These are phyloP conservation scores for Cyclanthera cordifolia DNA, from an alignment of 306 rosid genomes.

Conservation along the genomic window DNA sequence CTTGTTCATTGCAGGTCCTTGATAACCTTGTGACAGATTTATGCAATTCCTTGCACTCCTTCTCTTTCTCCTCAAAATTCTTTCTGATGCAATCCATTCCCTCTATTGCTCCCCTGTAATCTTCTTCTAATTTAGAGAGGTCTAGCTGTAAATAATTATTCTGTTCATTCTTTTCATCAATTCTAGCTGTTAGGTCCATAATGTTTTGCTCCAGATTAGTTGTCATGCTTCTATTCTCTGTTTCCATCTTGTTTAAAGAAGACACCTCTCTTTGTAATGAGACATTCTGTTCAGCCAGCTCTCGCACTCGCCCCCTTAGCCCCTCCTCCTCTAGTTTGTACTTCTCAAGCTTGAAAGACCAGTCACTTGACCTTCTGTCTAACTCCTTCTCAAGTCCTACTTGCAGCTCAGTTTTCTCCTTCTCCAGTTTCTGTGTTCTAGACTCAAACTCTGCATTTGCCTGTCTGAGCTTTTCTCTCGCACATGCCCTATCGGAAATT, in stretches of 20 bases:
- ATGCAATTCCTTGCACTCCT: conserved; percentile 69
- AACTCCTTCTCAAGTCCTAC: conserved; percentile 75
- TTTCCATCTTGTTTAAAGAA: conserved; percentile 52
- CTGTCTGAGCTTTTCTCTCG: conserved; percentile 48
- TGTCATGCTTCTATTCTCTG: conserved; percentile 40
- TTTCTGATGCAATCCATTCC: conserved; percentile 38
- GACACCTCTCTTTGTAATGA: conserved; percentile 87
- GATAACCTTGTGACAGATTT: conserved; percentile 59
- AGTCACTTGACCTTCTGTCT: conserved; percentile 92
- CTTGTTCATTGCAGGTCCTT: conserved; percentile 83
- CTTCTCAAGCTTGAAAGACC: conserved; percentile 86
- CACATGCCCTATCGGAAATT: conserved; percentile 57
- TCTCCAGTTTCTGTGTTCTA: conserved; percentile 51
- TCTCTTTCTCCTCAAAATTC: conserved; percentile 64
- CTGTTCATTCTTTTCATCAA: conserved; percentile 44
- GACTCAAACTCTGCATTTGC: conserved; percentile 50
- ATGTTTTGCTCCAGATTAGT: conserved; percentile 47
- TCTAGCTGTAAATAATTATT: conserved; percentile 42
- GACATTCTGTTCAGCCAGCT: conserved; percentile 95
- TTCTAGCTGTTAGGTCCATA: conserved; percentile 35
- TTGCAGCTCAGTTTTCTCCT: conserved; percentile 82
- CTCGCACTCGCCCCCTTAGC: conserved; percentile 92
- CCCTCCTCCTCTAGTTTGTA: conserved; percentile 77
- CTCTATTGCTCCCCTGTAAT: conserved; percentile 44
- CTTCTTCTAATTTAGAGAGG: conserved; percentile 51